phyloP scores from a whole-genome alignment of 768 basidiomycete genomes.

The Pisolithus microcarpus region DNA sequence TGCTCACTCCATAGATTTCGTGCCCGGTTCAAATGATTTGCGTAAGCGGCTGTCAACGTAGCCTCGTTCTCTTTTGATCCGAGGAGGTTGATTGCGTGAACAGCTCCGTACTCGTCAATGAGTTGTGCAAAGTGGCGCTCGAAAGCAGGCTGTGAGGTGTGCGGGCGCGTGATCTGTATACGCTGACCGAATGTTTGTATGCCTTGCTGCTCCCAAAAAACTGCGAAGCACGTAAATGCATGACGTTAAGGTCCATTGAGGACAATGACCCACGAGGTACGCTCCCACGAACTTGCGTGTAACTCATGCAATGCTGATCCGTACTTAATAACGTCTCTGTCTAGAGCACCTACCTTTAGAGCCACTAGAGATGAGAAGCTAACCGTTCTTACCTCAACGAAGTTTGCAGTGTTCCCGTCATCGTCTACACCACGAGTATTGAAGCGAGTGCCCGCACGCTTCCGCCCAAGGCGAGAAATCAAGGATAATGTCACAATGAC shows the following conservation, averaged over 20 bases:
- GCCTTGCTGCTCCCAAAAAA: conserved; percentile 99
- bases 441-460: conserved; percentile 94
- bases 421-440: conserved; percentile 96
- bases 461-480: conserved; percentile 87
- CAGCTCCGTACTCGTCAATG: conserved; percentile 74
- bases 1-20: conserved; percentile 56
- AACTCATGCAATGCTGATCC: conserved; percentile 82
- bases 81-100: conserved; percentile 87
- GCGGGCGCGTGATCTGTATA: conserved; percentile 92
- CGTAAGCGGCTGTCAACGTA: conserved; percentile 75
- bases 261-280: conserved; percentile 71
- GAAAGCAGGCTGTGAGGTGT: conserved; percentile 95
- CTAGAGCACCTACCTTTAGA: conserved; percentile 33
- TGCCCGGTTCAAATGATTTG: conserved; percentile 67
- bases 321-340: conserved; percentile 89
- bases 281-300: conserved; percentile 90
- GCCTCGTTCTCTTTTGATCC: conserved; percentile 91
- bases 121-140: conserved; percentile 88
- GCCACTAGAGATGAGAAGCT: neutral
- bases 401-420: conserved; percentile 91
- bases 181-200: conserved; percentile 89
- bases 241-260: neutral
- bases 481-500: conserved; percentile 69
- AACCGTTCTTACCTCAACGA: conserved; percentile 69
- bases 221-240: conserved; percentile 33